Percentiles rank a stretch among this genome's conserved stretches.
Conservation (phyloP, 208 protist species). For the Crithidia brevicula region DNA sequence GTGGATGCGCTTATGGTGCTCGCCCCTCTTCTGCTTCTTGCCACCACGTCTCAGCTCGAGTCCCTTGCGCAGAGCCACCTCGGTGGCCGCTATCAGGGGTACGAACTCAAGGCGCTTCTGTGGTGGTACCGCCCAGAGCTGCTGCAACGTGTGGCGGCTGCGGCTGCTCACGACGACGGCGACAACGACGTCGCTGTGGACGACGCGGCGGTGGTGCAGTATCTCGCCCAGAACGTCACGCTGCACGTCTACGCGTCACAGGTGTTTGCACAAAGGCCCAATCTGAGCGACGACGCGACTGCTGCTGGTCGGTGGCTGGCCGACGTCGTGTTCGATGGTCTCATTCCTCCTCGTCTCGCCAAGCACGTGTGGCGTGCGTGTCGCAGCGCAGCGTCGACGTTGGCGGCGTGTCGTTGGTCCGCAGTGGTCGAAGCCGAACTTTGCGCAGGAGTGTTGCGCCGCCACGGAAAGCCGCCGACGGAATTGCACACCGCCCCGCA, state of each 20-base stretch:
- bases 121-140: slow-evolving; percentile 41
- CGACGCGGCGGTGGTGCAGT: slow-evolving; percentile 38
- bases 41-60: slow-evolving; percentile 54
- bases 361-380: slow-evolving; percentile 42
- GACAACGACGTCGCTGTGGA: background rate
- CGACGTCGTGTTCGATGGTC: slow-evolving; percentile 43
- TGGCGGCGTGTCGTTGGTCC: slow-evolving; percentile 54
- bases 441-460: slow-evolving; percentile 32
- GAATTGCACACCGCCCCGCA: slow-evolving; percentile 53
- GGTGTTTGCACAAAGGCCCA: background rate
- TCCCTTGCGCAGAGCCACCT: slow-evolving; percentile 41
- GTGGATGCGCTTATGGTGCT: slow-evolving; percentile 46
- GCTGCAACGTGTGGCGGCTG: slow-evolving; percentile 14
- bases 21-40: slow-evolving; percentile 53
- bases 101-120: slow-evolving; percentile 62
- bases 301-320: slow-evolving; percentile 25
- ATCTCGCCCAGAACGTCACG: slow-evolving; percentile 33
- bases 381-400: slow-evolving; percentile 15
- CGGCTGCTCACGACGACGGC: too few relatives aligned
- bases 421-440: slow-evolving; percentile 66
- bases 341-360: slow-evolving; percentile 36
- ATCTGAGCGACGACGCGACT: background rate
- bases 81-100: slow-evolving; percentile 37
- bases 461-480: slow-evolving; percentile 36
- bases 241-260: slow-evolving; percentile 40